Evolutionary conservation across 345 rosid species (phyloP).

Genomic region (Boechera stricta): DNA sequence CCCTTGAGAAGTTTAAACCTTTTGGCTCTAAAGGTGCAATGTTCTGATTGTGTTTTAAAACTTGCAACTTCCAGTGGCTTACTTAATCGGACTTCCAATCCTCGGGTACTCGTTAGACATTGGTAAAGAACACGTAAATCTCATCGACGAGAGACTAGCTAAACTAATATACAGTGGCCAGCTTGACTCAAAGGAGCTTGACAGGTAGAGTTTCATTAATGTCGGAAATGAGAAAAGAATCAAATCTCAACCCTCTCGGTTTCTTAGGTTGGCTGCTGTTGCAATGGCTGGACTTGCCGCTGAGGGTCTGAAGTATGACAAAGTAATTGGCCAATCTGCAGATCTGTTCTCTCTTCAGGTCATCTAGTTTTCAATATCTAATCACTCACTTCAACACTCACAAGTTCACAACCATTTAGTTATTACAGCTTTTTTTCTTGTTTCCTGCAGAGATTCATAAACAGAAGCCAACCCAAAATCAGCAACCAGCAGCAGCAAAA

Average conservation of each 20-base stretch:
- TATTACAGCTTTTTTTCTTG: not conserved
- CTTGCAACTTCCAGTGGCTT: conserved; percentile 61
- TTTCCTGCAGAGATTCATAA: conserved; percentile 72
- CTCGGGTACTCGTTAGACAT: conserved; percentile 87
- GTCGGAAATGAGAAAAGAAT: not conserved
- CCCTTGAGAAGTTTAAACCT: not conserved
- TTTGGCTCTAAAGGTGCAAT: not conserved
- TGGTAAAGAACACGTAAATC: conserved; percentile 94
- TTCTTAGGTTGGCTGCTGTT: conserved; percentile 76
- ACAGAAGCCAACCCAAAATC: conserved; percentile 79
- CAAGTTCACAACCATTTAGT: conserved; percentile 1
- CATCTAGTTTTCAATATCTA: conserved; percentile 1
- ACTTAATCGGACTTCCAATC: conserved; percentile 88
- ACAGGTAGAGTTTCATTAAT: conserved; percentile 56
- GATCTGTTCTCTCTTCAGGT: conserved; percentile 99
- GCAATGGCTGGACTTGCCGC: conserved; percentile 98
- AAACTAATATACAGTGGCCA: conserved; percentile 88
- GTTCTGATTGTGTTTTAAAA: conserved; percentile 18
- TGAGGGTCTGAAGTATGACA: conserved; percentile 87
- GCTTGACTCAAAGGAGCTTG: conserved; percentile 84
- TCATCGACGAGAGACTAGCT: conserved; percentile 76
- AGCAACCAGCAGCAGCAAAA: conserved; percentile 92
- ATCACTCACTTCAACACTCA: not conserved
- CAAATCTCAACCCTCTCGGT: not conserved
- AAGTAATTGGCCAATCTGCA: conserved; percentile 95